Percentiles rank a stretch among this genome's conserved stretches.
Conservation (phyloP, 345 rosid species). For the Excoecaria agallocha region DNA sequence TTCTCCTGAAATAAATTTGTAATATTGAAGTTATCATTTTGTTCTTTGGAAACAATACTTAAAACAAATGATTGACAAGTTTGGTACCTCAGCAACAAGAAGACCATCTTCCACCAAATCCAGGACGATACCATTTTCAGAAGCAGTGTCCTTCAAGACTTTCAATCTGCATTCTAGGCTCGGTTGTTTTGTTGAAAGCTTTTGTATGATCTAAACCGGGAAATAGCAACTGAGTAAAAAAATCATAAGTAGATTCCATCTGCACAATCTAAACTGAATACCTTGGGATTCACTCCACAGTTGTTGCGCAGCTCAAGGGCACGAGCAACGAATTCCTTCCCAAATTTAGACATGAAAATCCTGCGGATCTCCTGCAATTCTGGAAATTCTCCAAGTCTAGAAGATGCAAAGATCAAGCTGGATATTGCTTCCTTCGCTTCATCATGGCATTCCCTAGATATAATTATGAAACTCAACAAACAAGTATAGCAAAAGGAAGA, state of each 20-base stretch:
- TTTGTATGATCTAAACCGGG: slow-evolving; percentile 40
- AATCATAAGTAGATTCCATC: not conserved
- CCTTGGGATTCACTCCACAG: slow-evolving; percentile 47
- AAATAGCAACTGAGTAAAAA: not conserved
- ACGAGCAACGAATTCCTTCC: slow-evolving; percentile 38
- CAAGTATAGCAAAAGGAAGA: not conserved
- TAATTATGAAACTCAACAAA: not conserved
- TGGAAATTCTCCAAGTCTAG: slow-evolving; percentile 56
- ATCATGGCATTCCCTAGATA: slow-evolving; percentile 45
- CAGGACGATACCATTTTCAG: slow-evolving; percentile 34
- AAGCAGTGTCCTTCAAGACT: slow-evolving; percentile 37
- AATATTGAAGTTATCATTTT: not conserved
- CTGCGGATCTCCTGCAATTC: slow-evolving; percentile 45
- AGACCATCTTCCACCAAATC: slow-evolving; percentile 18
- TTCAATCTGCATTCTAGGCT: slow-evolving; percentile 41
- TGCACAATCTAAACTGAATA: not conserved
- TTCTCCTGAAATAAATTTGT: slow-evolving; percentile 23
- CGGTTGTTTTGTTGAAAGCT: slow-evolving; percentile 37
- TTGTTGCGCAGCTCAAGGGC: slow-evolving; percentile 40
- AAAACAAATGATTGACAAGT: slow-evolving; percentile 3
- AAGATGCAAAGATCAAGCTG: slow-evolving; percentile 55
- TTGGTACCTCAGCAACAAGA: slow-evolving; percentile 15
- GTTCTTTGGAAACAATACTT: not conserved
- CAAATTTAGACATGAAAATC: slow-evolving; percentile 29
- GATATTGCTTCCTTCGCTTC: slow-evolving; percentile 52